Percentiles rank a stretch among this genome's conserved stretches.
These are phyloP conservation scores for Pulveroboletus ravenelii DNA, from an alignment of 768 basidiomycete species.

Conservation along the genomic window DNA sequence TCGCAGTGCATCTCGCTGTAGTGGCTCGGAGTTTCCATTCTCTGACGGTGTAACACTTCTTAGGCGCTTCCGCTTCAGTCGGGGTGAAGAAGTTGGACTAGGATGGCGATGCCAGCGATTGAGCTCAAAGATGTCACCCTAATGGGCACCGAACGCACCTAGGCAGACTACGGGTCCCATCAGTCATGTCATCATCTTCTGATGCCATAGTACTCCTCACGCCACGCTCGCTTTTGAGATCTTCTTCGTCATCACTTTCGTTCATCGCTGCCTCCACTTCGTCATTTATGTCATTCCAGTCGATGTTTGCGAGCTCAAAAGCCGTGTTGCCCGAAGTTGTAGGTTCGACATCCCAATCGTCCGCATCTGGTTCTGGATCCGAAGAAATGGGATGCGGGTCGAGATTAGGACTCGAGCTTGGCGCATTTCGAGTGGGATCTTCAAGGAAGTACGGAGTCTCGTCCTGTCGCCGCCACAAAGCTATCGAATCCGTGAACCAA, in stretches of 20 bases:
- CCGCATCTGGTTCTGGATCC: conserved; percentile 61
- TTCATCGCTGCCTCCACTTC: conserved; percentile 87
- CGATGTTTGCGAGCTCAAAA: conserved; percentile 57
- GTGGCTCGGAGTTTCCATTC: conserved; percentile 34
- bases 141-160: conserved; percentile 32
- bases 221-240: conserved; percentile 35
- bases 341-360: conserved; percentile 59
- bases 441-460: conserved; percentile 76
- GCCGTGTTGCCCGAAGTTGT: conserved; percentile 28
- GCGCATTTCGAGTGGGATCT: conserved; percentile 42
- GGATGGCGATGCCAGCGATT: conserved; percentile 13
- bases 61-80: conserved; percentile 59
- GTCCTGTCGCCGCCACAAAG: conserved; percentile 80
- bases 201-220: conserved; percentile 41
- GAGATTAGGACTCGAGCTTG: conserved; percentile 40
- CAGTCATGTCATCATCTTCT: conserved; percentile 48
- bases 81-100: conserved; percentile 40
- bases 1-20: conserved; percentile 41
- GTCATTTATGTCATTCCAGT: conserved; percentile 81
- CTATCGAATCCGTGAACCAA: conserved; percentile 88
- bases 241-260: conserved; percentile 61
- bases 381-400: conserved; percentile 54
- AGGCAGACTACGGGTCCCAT: conserved; percentile 45
- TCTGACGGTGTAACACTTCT: conserved; percentile 72
- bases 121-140: conserved; percentile 16